Evolutionary conservation across 129 eudicot species (phyloP).

Genomic region (Saussurea involucrata): DNA sequence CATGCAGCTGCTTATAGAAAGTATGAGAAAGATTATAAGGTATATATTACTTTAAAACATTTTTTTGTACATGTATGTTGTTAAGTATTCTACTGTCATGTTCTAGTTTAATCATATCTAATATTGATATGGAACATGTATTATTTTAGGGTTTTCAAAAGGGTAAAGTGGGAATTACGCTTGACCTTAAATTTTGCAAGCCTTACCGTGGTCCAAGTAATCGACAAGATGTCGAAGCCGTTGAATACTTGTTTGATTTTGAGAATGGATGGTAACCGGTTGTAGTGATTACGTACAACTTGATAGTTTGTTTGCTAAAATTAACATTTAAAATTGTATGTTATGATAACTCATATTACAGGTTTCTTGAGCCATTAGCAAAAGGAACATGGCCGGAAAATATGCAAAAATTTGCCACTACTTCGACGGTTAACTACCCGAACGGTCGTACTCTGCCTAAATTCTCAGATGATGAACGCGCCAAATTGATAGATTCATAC

Average conservation of each 20-base stretch:
- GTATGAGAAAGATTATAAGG: slow-evolving; percentile 41
- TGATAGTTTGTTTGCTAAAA: not conserved
- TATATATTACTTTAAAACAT: not conserved
- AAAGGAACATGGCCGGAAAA: slow-evolving; percentile 33
- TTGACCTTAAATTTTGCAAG: not conserved
- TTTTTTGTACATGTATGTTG: not conserved
- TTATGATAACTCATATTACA: not conserved
- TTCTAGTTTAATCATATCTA: not conserved
- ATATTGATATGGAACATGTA: not conserved
- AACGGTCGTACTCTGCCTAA: not conserved
- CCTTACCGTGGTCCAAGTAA: not conserved
- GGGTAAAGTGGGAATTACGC: slow-evolving; percentile 13
- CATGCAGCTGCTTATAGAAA: not conserved
- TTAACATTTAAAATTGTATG: not conserved
- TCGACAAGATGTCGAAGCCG: not conserved
- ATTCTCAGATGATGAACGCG: not conserved
- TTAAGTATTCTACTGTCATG: not conserved
- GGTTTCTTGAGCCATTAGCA: slow-evolving; percentile 40
- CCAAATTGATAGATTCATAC: slow-evolving; percentile 30
- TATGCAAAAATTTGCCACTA: slow-evolving; percentile 21
- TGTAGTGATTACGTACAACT: not conserved
- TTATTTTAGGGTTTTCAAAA: not conserved
- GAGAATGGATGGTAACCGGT: slow-evolving; percentile 9
- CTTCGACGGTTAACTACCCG: slow-evolving; percentile 25
- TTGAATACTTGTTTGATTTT: not conserved